phyloP scores from a whole-genome alignment of 2,329 filamentous ascomycete genomes.

The Calcarisporium arbuscula region DNA sequence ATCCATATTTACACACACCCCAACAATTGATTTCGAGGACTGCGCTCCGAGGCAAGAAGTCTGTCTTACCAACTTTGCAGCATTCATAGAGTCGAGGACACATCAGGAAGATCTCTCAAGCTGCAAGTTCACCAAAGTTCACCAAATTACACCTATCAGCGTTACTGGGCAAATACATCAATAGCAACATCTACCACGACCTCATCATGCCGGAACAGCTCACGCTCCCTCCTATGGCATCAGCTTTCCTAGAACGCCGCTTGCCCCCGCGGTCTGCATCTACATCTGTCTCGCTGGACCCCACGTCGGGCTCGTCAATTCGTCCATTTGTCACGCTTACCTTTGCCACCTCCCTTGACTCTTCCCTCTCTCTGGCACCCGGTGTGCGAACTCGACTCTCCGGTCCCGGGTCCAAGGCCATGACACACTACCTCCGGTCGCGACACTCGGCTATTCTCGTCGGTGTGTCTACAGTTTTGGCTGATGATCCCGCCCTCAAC shows the following conservation, averaged over 20 bases:
- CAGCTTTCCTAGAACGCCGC: constrained; percentile 24
- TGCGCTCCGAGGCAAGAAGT: no score
- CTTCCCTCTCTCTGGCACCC: constrained; percentile 66
- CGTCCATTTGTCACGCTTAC: constrained; percentile 67
- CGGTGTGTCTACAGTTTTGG: constrained; percentile 75
- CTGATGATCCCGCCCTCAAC: constrained; percentile 82
- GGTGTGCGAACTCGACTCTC: constrained; percentile 80
- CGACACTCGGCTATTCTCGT: constrained; percentile 79
- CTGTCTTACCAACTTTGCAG: no score
- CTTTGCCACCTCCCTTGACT: constrained; percentile 86
- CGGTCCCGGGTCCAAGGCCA: constrained; percentile 74
- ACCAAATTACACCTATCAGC: no score
- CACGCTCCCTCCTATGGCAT: constrained; percentile 24
- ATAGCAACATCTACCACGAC: no score
- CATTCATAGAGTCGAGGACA: no score
- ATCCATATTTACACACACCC: no score
- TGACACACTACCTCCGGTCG: constrained; percentile 87
- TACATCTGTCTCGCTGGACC: no score
- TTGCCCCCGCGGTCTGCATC: constrained; percentile 19
- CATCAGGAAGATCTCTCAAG: no score
- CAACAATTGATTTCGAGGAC: no score
- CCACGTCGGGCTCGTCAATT: background rate
- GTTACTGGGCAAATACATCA: no score
- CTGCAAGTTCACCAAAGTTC: no score
- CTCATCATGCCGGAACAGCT: constrained; percentile 27